A percentile compares a stretch with the other conserved stretches of the same genome.
These are phyloP conservation scores for Scytalidium lignicola DNA, from an alignment of 2,329 filamentous ascomycete species.

Conservation along the genomic window DNA sequence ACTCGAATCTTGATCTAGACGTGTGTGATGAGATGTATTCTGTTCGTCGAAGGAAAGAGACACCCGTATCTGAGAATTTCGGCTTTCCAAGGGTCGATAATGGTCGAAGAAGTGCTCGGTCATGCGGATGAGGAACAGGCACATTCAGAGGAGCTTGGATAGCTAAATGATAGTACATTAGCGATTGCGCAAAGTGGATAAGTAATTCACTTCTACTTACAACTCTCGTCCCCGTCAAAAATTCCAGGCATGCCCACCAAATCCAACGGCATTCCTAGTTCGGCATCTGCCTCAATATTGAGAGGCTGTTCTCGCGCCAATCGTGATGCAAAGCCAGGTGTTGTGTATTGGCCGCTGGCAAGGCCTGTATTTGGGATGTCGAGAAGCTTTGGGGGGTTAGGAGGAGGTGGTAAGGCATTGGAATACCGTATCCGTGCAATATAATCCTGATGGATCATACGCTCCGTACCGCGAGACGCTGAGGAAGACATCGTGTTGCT, in stretches of 20 bases:
- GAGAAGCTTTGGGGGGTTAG: slow-evolving; percentile 91
- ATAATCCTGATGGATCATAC: slow-evolving; percentile 84
- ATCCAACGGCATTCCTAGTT: slow-evolving; percentile 96
- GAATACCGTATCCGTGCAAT: slow-evolving; percentile 93
- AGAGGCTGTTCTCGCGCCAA: slow-evolving; percentile 86
- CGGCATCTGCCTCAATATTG: slow-evolving; percentile 95
- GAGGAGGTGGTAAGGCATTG: slow-evolving; percentile 90
- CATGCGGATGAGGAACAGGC: slow-evolving; percentile 72
- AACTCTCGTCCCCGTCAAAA: slow-evolving; percentile 91
- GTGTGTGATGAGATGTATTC: slow-evolving; percentile 78
- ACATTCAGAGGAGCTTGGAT: slow-evolving; percentile 73
- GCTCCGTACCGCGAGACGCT: slow-evolving; percentile 36
- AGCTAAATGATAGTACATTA: slow-evolving; percentile 43
- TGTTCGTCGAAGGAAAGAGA: slow-evolving; percentile 91
- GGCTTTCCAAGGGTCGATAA: slow-evolving; percentile 82
- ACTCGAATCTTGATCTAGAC: slow-evolving; percentile 44
- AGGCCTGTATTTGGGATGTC: slow-evolving; percentile 94
- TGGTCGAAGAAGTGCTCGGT: slow-evolving; percentile 77
- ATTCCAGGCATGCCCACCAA: slow-evolving; percentile 91
- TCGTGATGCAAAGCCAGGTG: slow-evolving; percentile 81
- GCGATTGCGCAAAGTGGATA: slow-evolving; percentile 8
- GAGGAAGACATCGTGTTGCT: slow-evolving; percentile 35
- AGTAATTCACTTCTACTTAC: slow-evolving; percentile 46
- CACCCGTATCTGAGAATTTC: slow-evolving; percentile 67
- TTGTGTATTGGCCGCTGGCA: slow-evolving; percentile 81